Evolutionary conservation across 2,329 filamentous ascomycete genomes (phyloP).

Genomic region (Curvularia lunata): DNA sequence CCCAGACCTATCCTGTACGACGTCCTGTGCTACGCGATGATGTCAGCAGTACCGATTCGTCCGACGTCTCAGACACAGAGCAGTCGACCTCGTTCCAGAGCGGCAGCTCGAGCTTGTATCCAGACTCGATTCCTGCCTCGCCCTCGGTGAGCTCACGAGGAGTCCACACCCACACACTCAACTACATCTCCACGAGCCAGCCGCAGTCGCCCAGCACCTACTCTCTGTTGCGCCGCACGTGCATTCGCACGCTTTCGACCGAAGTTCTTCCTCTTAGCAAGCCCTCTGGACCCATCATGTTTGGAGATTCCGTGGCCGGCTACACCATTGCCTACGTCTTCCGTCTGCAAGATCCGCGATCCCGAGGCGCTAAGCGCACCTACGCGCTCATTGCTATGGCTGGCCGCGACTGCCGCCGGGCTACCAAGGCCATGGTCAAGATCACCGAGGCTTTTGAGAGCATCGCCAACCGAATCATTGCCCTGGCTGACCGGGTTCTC

Average conservation of each 20-base stretch:
- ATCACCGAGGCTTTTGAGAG: conserved; percentile 57
- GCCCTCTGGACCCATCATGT: conserved; percentile 64
- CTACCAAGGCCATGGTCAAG: conserved; percentile 49
- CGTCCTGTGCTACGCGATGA: conserved; percentile 41
- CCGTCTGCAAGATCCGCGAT: conserved; percentile 63
- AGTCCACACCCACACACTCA: conserved; percentile 62
- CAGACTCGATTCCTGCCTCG: conserved; percentile 50
- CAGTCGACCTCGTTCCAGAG: conserved; percentile 48
- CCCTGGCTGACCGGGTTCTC: conserved; percentile 48
- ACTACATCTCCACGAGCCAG: conserved; percentile 64
- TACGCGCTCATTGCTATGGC: conserved; percentile 65
- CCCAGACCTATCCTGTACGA: conserved; percentile 60
- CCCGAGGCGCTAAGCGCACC: conserved; percentile 61
- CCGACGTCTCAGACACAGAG: conserved; percentile 48
- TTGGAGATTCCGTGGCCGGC: conserved; percentile 62
- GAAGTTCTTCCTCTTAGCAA: conserved; percentile 63
- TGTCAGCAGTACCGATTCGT: conserved; percentile 45
- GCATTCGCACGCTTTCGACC: conserved; percentile 64
- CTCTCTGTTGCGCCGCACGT: conserved; percentile 62
- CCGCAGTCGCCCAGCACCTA: conserved; percentile 61
- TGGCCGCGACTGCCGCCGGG: conserved; percentile 62
- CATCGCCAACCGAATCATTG: conserved; percentile 61
- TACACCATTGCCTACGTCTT: conserved; percentile 67
- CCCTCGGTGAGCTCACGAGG: conserved; percentile 50
- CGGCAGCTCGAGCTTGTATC: conserved; percentile 37